phyloP scores from a whole-genome alignment of 441 rosid species.

The Erodium chrysanthum region DNA sequence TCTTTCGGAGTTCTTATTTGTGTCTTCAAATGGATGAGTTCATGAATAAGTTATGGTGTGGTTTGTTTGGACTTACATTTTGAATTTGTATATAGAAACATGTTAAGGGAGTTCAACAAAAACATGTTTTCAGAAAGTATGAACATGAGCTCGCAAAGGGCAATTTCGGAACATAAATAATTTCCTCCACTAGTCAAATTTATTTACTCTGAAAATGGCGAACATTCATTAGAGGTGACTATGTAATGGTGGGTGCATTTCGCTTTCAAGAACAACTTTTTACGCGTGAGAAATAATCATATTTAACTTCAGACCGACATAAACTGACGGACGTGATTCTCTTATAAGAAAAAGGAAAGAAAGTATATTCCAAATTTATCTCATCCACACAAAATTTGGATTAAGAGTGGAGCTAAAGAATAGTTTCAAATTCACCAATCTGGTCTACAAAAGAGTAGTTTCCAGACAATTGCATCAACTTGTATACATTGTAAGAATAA shows the following conservation, averaged over 20 bases:
- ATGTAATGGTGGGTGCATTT: neutral
- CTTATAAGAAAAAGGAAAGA: neutral
- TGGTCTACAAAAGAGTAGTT: neutral
- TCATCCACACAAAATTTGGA: neutral
- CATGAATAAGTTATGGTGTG: neutral
- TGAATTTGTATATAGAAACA: neutral
- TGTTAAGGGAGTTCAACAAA: no score
- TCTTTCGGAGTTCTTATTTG: neutral
- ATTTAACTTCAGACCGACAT: neutral
- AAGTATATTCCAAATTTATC: neutral
- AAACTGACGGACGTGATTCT: neutral
- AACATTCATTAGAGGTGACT: neutral
- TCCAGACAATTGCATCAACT: neutral
- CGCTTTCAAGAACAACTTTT: neutral
- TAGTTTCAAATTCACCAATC: neutral
- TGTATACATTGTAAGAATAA: neutral
- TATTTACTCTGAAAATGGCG: neutral
- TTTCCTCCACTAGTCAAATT: no score
- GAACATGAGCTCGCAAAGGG: neutral
- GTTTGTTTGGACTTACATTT: constrained; percentile 1
- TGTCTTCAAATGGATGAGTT: neutral
- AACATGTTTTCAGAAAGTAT: no score
- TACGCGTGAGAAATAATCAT: neutral
- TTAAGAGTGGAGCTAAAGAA: neutral
- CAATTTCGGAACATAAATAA: neutral